Conservation (phyloP, 1,284 basidiomycete genomes). For the Exobasidium cylindrosporum region DNA sequence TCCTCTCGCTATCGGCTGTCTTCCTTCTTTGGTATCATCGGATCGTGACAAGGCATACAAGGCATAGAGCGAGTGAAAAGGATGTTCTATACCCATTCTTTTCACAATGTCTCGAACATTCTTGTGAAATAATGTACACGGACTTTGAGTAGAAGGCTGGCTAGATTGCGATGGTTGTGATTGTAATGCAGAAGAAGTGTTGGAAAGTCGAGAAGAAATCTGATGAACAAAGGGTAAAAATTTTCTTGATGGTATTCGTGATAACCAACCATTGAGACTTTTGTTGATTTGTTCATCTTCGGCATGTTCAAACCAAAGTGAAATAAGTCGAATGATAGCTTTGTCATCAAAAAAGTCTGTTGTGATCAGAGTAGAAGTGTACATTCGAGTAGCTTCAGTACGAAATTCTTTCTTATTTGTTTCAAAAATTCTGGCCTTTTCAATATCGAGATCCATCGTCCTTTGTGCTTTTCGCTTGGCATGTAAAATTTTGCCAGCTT, state of each 20-base stretch:
- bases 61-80: slow-evolving; percentile 89
- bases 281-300: slow-evolving; percentile 63
- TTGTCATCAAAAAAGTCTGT: slow-evolving; percentile 71
- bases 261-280: slow-evolving; percentile 62
- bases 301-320: slow-evolving; percentile 87
- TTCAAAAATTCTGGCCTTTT: slow-evolving; percentile 25
- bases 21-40: slow-evolving; percentile 16
- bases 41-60: slow-evolving; percentile 65
- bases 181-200: slow-evolving; percentile 15
- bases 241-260: slow-evolving; percentile 77
- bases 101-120: slow-evolving; percentile 68
- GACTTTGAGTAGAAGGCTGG: background rate
- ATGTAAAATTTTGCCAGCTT: slow-evolving; percentile 18
- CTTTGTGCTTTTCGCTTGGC: slow-evolving; percentile 28
- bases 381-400: slow-evolving; percentile 74
- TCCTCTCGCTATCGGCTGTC: slow-evolving; percentile 5
- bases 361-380: slow-evolving; percentile 68
- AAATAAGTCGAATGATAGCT: slow-evolving; percentile 72
- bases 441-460: slow-evolving; percentile 31
- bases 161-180: slow-evolving; percentile 40
- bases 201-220: slow-evolving; percentile 73
- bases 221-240: slow-evolving; percentile 88
- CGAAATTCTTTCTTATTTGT: slow-evolving; percentile 63
- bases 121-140: slow-evolving; percentile 60
- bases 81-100: slow-evolving; percentile 82